phyloP scores from a whole-genome alignment of 2,329 filamentous ascomycete species.

The Beauveria asiatica region DNA sequence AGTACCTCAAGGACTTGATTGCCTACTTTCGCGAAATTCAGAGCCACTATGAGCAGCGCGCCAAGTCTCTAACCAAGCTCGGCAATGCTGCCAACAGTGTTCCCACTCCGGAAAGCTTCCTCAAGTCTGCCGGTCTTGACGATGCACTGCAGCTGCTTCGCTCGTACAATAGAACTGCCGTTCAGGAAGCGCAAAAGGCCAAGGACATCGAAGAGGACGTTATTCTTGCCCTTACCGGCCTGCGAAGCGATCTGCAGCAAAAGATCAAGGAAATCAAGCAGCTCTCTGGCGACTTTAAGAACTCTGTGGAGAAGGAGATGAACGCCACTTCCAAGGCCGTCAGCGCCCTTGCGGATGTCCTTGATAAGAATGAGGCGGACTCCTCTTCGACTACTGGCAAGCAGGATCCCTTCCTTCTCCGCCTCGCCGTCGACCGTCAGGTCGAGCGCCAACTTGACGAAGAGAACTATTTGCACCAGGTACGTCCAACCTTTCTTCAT shows the following conservation, averaged over 20 bases:
- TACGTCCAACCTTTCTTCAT: slow-evolving; percentile 31
- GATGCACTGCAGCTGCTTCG: slow-evolving; percentile 77
- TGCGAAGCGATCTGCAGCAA: slow-evolving; percentile 81
- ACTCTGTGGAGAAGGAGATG: slow-evolving; percentile 91
- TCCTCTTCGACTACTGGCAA: slow-evolving; percentile 66
- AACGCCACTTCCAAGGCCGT: slow-evolving; percentile 74
- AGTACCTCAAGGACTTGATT: slow-evolving; percentile 89
- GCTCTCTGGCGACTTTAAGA: slow-evolving; percentile 91
- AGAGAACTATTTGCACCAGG: slow-evolving; percentile 92
- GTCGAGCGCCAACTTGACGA: slow-evolving; percentile 90
- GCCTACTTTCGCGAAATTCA: slow-evolving; percentile 90
- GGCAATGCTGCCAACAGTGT: slow-evolving; percentile 80
- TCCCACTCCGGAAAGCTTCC: slow-evolving; percentile 63
- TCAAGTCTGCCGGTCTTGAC: slow-evolving; percentile 73
- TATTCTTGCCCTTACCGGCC: slow-evolving; percentile 73
- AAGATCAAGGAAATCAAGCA: slow-evolving; percentile 99
- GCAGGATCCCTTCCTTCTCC: slow-evolving; percentile 84
- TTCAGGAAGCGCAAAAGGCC: slow-evolving; percentile 78
- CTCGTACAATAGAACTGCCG: slow-evolving; percentile 71
- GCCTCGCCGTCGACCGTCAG: slow-evolving; percentile 78
- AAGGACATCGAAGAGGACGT: slow-evolving; percentile 88
- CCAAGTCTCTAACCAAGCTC: slow-evolving; percentile 75
- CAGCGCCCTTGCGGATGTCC: slow-evolving; percentile 67
- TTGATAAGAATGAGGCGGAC: slow-evolving; percentile 74
- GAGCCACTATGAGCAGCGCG: slow-evolving; percentile 74